Percentiles rank a stretch among this genome's conserved stretches.
phyloP scores from a whole-genome alignment of 2,329 filamentous ascomycete species.

The Fusarium circinatum region DNA sequence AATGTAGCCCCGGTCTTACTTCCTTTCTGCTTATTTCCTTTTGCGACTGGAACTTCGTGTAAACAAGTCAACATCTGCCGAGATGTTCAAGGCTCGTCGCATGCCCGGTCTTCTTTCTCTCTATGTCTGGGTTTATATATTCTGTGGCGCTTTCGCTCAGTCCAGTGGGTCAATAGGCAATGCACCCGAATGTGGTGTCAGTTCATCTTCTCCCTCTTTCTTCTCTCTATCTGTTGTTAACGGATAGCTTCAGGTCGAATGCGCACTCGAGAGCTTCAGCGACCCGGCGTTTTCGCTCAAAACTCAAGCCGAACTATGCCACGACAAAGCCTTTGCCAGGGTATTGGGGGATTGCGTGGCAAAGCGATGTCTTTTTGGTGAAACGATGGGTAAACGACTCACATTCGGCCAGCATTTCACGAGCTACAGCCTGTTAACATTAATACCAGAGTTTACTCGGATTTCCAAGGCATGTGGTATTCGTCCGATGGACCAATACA shows the following conservation, averaged over 20 bases:
- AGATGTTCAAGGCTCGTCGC: background rate
- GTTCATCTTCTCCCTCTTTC: background rate
- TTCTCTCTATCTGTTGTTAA: background rate
- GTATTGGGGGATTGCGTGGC: background rate
- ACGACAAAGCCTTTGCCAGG: background rate
- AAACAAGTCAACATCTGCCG: background rate
- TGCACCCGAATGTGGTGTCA: background rate
- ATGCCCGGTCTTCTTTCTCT: background rate
- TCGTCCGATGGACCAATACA: background rate
- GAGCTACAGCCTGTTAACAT: background rate
- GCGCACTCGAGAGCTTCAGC: background rate
- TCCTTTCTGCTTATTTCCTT: rapidly evolving
- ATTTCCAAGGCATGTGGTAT: background rate
- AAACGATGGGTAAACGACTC: background rate
- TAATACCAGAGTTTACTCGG: background rate
- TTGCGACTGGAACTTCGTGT: rapidly evolving
- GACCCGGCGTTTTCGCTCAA: background rate
- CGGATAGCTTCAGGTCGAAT: background rate
- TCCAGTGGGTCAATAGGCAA: rapidly evolving
- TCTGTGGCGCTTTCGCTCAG: background rate
- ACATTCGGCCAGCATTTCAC: background rate
- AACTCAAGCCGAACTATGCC: background rate
- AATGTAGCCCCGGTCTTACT: rapidly evolving
- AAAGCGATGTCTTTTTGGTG: background rate
- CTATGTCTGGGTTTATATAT: background rate